Percentiles rank a stretch among this genome's conserved stretches.
Evolutionary conservation across 1,284 basidiomycete genomes (phyloP).

Genomic region (Trichosporon sp.): DNA sequence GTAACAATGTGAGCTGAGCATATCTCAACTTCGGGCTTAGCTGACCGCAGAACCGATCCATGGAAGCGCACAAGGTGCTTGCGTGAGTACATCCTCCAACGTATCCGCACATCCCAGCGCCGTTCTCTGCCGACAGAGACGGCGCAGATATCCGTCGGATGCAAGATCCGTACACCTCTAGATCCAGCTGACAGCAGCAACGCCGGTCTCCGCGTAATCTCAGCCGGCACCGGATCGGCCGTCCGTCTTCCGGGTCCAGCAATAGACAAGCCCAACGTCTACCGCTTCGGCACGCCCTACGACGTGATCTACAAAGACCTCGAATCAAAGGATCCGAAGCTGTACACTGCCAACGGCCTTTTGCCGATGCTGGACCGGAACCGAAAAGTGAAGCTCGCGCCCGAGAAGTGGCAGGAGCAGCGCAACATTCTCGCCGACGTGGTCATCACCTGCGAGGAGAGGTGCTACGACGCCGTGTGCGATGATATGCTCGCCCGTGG

Average conservation of each 20-base stretch:
- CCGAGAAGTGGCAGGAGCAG: constrained; percentile 94
- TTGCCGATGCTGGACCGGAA: constrained; percentile 97
- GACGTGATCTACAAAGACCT: constrained; percentile 93
- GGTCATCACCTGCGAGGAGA: constrained; percentile 98
- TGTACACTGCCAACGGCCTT: constrained; percentile 97
- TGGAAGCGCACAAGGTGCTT: constrained; percentile 94
- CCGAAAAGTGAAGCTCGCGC: constrained; percentile 81
- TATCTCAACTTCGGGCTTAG: background rate
- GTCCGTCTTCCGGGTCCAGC: constrained; percentile 93
- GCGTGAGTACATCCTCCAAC: no score
- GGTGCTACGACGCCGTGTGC: constrained; percentile 97
- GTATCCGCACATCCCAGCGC: no score
- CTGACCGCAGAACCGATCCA: constrained; percentile 79
- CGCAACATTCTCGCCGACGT: constrained; percentile 74
- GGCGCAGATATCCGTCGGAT: no score
- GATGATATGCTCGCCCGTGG: constrained; percentile 87
- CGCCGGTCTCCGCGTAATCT: constrained; percentile 85
- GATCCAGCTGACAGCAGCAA: constrained; percentile 48
- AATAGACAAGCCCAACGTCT: constrained; percentile 97
- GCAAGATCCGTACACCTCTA: no score
- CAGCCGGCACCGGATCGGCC: constrained; percentile 92
- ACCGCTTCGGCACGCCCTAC: constrained; percentile 97
- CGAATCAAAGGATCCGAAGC: constrained; percentile 70
- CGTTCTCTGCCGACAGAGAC: no score
- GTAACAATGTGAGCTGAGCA: constrained; percentile 72